Percentiles rank a stretch among this genome's conserved stretches.
These are phyloP conservation scores for Domatiomyces globalis DNA, from an alignment of 2,329 filamentous ascomycete genomes.

Conservation along the genomic window DNA sequence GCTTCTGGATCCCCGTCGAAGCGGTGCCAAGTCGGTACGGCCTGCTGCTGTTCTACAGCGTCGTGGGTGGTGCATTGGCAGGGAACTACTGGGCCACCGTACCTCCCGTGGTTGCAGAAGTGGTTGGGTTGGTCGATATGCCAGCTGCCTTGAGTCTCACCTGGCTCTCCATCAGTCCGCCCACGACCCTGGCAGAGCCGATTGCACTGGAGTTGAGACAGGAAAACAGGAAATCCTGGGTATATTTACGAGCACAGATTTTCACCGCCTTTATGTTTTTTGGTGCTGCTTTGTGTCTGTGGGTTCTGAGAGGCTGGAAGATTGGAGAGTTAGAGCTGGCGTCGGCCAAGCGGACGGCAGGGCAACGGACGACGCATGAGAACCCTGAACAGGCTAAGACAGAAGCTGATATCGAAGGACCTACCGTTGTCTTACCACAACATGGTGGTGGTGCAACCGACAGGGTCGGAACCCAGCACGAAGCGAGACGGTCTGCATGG, in stretches of 20 bases:
- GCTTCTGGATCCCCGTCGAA: constrained; percentile 48
- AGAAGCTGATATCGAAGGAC: neutral
- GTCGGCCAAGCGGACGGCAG: neutral
- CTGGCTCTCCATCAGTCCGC: constrained; percentile 45
- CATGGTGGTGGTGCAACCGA: neutral
- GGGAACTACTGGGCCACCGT: constrained; percentile 48
- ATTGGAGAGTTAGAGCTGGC: constrained; percentile 22
- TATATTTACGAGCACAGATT: constrained; percentile 32
- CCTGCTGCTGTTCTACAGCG: constrained; percentile 44
- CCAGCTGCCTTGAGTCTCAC: constrained; percentile 44
- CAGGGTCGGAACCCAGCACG: neutral
- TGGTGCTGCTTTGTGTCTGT: constrained; percentile 36
- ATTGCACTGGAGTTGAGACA: constrained; percentile 47
- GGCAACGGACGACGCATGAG: neutral
- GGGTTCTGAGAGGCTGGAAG: constrained; percentile 29
- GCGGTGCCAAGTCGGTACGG: constrained; percentile 32
- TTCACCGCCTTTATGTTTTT: constrained; percentile 51
- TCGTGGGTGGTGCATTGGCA: constrained; percentile 44
- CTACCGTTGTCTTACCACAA: neutral
- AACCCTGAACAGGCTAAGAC: neutral
- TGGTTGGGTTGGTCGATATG: constrained; percentile 45
- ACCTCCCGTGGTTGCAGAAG: constrained; percentile 45
- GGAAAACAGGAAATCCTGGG: constrained; percentile 16
- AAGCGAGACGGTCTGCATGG: neutral
- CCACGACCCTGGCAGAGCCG: constrained; percentile 35